Evolutionary conservation across 192 early-diverging fungal species (phyloP).

Genomic region (Coemansia sp.): DNA sequence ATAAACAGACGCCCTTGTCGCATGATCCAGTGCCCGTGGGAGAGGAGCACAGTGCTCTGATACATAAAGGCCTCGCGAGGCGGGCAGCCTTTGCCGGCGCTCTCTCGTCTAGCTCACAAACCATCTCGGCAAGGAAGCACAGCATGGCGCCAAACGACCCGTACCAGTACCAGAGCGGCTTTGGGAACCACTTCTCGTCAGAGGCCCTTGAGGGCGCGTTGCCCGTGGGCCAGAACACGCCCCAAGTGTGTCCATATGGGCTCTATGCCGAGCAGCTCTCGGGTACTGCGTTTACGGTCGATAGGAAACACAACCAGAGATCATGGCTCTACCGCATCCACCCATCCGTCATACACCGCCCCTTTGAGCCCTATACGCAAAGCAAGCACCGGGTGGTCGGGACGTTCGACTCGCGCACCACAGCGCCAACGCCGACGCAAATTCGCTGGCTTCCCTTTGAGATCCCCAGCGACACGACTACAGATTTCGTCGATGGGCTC

Average conservation of each 20-base stretch:
- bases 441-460: constrained; percentile 92
- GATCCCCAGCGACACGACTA: constrained; percentile 26
- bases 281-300: constrained; percentile 85
- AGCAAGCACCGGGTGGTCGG: constrained; percentile 47
- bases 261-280: constrained; percentile 95
- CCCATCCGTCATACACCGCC: constrained; percentile 79
- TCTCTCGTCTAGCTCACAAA: no score
- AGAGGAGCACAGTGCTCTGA: no score
- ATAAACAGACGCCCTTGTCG: no score
- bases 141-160: constrained; percentile 9
- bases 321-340: constrained; percentile 96
- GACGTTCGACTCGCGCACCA: constrained; percentile 54
- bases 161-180: constrained; percentile 71
- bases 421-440: constrained; percentile 74
- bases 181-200: constrained; percentile 82
- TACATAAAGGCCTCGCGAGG: no score
- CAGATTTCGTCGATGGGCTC: constrained; percentile 82
- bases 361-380: constrained; percentile 50
- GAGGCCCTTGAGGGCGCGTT: constrained; percentile 79
- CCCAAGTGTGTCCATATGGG: constrained; percentile 82
- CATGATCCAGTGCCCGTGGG: no score
- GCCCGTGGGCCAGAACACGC: constrained; percentile 86
- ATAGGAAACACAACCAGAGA: constrained; percentile 70
- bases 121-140: no score
- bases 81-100: no score